Conservation (phyloP, 768 basidiomycete genomes). For the Mycena leptocephala region DNA sequence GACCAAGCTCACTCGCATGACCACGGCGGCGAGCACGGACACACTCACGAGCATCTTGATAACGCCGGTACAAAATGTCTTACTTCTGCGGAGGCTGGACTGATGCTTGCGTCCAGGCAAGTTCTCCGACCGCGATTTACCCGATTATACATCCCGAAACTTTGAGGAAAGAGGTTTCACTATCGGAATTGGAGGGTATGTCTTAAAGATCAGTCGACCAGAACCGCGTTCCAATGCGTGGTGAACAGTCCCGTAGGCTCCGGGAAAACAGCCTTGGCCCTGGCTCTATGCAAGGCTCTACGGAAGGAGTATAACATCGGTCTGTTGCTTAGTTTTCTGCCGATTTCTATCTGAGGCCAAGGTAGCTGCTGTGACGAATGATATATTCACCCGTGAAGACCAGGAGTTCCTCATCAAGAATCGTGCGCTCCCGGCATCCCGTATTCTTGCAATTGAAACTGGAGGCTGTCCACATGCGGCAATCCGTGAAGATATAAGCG, state of each 20-base stretch:
- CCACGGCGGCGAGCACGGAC: conserved; percentile 88
- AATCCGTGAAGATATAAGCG: conserved; percentile 97
- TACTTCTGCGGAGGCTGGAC: conserved; percentile 5
- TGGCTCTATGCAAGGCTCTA: conserved; percentile 89
- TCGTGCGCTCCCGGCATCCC: conserved; percentile 85
- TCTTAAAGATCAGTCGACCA: conserved; percentile 19
- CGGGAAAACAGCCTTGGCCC: conserved; percentile 95
- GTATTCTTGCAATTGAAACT: conserved; percentile 97
- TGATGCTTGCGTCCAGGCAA: conserved; percentile 72
- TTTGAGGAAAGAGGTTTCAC: conserved; percentile 97
- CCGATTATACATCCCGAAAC: conserved; percentile 87
- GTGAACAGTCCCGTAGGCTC: conserved; percentile 93
- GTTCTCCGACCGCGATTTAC: conserved; percentile 93
- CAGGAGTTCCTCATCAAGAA: conserved; percentile 98
- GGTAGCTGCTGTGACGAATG: conserved; percentile 96
- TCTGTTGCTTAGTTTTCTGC: conserved; percentile 50
- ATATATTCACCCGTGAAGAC: conserved; percentile 98
- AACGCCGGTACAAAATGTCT: conserved; percentile 75
- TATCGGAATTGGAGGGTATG: conserved; percentile 97
- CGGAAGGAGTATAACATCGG: conserved; percentile 94
- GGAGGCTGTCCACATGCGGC: conserved; percentile 99
- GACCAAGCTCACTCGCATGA: conserved; percentile 66
- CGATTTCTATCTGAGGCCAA: conserved; percentile 18
- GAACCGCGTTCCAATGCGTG: neutral
- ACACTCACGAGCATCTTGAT: conserved; percentile 95